Base-by-base conservation (phyloP, 352 stramenopile genomes). In the Aphanomyces astaci region DNA sequence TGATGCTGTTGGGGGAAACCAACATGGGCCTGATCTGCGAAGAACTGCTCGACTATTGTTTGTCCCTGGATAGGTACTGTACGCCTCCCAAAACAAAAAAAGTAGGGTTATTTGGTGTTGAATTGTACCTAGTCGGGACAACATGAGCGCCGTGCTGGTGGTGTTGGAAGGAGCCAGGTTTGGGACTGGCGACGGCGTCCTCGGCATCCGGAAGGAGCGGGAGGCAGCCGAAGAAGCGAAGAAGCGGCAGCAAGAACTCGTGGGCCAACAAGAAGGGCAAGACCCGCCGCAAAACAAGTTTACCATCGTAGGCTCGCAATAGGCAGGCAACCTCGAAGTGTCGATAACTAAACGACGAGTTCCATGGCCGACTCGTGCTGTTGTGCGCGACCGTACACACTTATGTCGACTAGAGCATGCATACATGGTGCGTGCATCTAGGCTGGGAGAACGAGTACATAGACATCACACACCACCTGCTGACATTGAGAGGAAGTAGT, bases 131-230 rank as follows among this genome's bases (percentile, higher is more conserved):
- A 89, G 82, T 30, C 86, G 82, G 57, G 86, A 94, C 77, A 94
- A 94, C 71, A 92, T 92, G 82, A 94, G 84, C 59, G 77, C 85
- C 15, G 78, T 94, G 33, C 70, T 94, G 24, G 75, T 94, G 55
- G 81, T 87, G 74, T 92, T 94, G 66, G 76, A 81, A 49, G 75
- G 66, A 10, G 83, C 83, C 17, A 86, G 86, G 71, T 74, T 88
- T 32, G 83, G 85, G 22, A 54, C 73, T 19, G 85, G 85, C 52
- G 78, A 81, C 24, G 85, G 85, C 22, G 83, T 94, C 32, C 64
- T 56, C 15, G 84, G 75, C 43, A 73, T 92, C 60, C 85, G 85
- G 22, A 74, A 78, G 36, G 75, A 89, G 55, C 82, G 83, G 40
- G 75, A 77, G 17, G 70, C 53, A 13, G 54, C 76, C 11, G 82